Evolutionary conservation across 805 yeast genomes (phyloP), one percentile per base, ranked within the genome.

Genomic region (Brettanomyces custersianus): DNA sequence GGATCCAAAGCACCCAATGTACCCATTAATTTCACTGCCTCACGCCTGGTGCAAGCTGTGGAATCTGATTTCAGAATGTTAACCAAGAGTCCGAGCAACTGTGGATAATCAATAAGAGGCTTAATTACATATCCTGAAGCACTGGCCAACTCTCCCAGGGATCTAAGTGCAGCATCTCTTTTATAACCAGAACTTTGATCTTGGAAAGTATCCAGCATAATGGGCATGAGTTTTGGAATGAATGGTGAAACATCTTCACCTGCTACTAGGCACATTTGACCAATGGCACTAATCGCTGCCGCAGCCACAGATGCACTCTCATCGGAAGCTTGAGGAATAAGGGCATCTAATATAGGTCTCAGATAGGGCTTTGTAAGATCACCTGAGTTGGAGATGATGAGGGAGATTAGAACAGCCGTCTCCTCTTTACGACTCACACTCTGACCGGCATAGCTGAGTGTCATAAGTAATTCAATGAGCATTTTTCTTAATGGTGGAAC

Each of bases 1-100:
- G 99, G 99, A 58, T 92, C 98, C 33, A 92, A 63, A 0, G 98
- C 98, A 43, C 99, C 99, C 29, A 92, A 63, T 23, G 88, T 87
- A 52, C 99, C 99, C 38, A 92, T 64, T 18, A 92, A 60, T 44
- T 90, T 70, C 1, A 92, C 95, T 0, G 96, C 82, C 54, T 92
- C 97, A 39, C 95, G 65, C 49, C 92, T 74, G 6, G 85, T 77
- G 4, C 72, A 62, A 3, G 80, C 72, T 0, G 94, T 74, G 9
- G 76, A 72, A 49, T 90, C 96, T 40, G 87, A 75, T 44, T 83
- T 83, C 37, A 92, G 61, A 28, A 92, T 86, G 36, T 77, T 79
- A 4, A 87, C 84, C 22, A 92, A 62, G 57, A 85, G 74, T 5
- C 90, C 87, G 29, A 92, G 62, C 20, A 92, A 64, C 47, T 86